Base-by-base conservation (phyloP, 2,329 filamentous ascomycete genomes). In the Cercospora canescens region DNA sequence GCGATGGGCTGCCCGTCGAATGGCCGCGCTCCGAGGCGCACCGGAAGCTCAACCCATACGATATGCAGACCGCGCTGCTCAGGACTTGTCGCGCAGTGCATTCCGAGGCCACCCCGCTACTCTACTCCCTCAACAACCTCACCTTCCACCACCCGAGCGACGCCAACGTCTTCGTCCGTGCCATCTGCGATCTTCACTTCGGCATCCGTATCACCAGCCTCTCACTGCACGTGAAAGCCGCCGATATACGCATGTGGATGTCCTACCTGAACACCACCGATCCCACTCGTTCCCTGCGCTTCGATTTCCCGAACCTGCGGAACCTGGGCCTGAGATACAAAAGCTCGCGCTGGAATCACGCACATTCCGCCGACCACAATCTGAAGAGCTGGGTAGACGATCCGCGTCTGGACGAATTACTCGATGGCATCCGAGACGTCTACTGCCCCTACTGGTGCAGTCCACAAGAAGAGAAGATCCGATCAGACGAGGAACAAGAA, bases 161-260 rank as follows among this genome's bases (percentile, higher is more conserved):
- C 65, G 76, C 76, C 9, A 79, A 79, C 68, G 77, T 79, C 69
- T 79, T 79, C 62, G 73, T 74, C 1, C 74, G 75, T 60, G 76
- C 76, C 14, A 69, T 77, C 21, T 69, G 74, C 3, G 68, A 71
- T 4, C 58, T 62, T 12, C 66, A 70, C 11, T 67, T 67, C 14
- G 65, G 70, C 1, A 63, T 63, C 1, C 69, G 69, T 45, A 72
- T 75, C 34, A 67, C 70, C 1, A 69, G 69, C 48, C 55, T 78
- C 21, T 72, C 67, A 28, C 68, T 79, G 18, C 73, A 76, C 30
- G 71, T 79, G 62, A 75, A 75, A 66, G 70, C 73, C 30, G 65
- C 66, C 28, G 78, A 79, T 56, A 75, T 73, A 21, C 69, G 76
- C n/a, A 68, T 77, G 6, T 79, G 78, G 78, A 79, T 77, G 68